Base-by-base conservation (phyloP, 1,284 basidiomycete species). In the Heterobasidion occidentale region DNA sequence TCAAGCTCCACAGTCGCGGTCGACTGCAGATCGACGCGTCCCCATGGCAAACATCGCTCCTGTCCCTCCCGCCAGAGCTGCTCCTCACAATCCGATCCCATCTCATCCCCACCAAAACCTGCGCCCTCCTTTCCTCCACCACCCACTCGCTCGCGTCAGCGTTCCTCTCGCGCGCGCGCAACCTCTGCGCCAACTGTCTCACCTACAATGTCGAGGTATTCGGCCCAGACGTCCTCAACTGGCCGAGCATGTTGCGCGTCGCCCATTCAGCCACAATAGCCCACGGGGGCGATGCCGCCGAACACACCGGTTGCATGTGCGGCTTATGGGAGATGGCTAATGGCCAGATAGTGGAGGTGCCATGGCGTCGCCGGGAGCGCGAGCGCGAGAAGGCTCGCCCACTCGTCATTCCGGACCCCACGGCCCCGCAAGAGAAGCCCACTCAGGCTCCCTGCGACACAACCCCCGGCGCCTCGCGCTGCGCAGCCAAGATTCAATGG, bases 131-230 rank as follows among this genome's bases (percentile, higher is more conserved):
- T 53, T 56, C 59, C 34, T 65, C 67, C 36, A 75, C 77, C 17
- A 62, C 64, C 15, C 54, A 61, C n/a, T 72, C 74, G n/a, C 77
- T 79, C 61, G 74, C 78, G 60, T 60, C 63, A 27, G 70, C 71
- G 9, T 65, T 77, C 44, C 70, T 72, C 56, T 66, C 44, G 2
- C 50, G 53, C 17, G 44, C 53, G 7, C 53, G 68, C 36, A 65
- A 75, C 36, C 67, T 78, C 52, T 80, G 77, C 58, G 58, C 70
- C 15, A 75, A 78, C 48, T 80, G 77, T 65, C 64, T 71, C 53
- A 67, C 68, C 27, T 79, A 77, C 64, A 74, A 77, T 65, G 64
- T 74, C 56, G 73, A 77, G 58, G 74, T 79, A 52, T 79, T 74
- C 59, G 78, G 78, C 8, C 63, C 63, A n/a, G 73, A 77, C 60